These are phyloP conservation scores for Rhizopogon parksii DNA, from an alignment of 1,284 basidiomycete genomes.

Conservation along the genomic window DNA sequence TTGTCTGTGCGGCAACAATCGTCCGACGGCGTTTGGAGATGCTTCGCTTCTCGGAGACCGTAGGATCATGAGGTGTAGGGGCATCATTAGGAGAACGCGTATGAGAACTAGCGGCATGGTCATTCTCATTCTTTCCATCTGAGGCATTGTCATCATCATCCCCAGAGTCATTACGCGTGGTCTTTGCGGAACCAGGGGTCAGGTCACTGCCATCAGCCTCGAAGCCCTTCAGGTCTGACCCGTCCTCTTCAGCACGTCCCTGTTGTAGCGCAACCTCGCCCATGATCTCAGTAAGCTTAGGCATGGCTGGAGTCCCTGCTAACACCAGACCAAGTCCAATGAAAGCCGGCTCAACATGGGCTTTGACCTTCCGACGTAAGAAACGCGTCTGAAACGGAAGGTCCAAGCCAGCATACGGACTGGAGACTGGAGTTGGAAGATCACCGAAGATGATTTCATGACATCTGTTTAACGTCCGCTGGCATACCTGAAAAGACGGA, in stretches of 20 bases:
- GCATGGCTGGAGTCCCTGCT: conserved; percentile 76
- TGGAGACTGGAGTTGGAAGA: conserved; percentile 55
- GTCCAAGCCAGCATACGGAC: conserved; percentile 58
- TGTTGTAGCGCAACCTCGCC: conserved; percentile 89
- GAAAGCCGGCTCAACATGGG: conserved; percentile 66
- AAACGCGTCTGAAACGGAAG: conserved; percentile 44
- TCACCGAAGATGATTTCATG: conserved; percentile 98
- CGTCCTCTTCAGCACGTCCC: conserved; percentile 62
- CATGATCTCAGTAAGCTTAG: conserved; percentile 61
- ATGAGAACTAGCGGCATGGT: conserved; percentile 10
- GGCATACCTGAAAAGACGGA: conserved; percentile 85
- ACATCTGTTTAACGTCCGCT: conserved; percentile 86
- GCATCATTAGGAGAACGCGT: conserved; percentile 15
- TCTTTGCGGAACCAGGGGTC: conserved; percentile 3
- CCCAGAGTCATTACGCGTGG: conserved; percentile 26
- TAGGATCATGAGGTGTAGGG: conserved; percentile 17
- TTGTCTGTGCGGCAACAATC: conserved; percentile 59
- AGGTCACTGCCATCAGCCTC: conserved; percentile 37
- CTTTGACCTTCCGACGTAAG: conserved; percentile 60
- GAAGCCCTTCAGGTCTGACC: conserved; percentile 41
- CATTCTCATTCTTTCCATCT: conserved; percentile 26
- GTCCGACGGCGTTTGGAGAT: conserved; percentile 37
- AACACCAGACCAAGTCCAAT: conserved; percentile 84
- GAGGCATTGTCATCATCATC: conserved; percentile 33
- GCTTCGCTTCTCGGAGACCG: conserved; percentile 5